Base-by-base conservation (phyloP, 192 early-diverging fungal species). In the Physocladia obscura region DNA sequence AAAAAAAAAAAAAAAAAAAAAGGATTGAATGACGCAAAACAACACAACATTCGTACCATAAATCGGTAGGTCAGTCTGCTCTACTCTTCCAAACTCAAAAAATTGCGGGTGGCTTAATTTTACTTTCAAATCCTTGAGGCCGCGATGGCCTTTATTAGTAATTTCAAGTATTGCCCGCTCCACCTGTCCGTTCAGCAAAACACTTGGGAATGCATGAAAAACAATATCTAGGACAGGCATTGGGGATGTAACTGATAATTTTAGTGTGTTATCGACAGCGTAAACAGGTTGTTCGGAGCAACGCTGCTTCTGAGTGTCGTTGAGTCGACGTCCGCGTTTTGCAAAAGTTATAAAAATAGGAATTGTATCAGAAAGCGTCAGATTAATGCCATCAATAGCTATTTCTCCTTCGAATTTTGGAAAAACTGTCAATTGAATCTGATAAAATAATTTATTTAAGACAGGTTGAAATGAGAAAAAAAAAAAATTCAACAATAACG, bases 31-130 rank as follows among this genome's bases (percentile, higher is more conserved):
- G n/a, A 44, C 8, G 19, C 24, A 59, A 30, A 17, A 58, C 34
- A 82, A 80, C 2, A 70, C 19, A 15, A 75, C 77, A 21, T 27
- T 34, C 26, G 54, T 21, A 48, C 60, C 35, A 57, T 80, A 76
- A 13, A 31, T n/a, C 13, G 36, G 29, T 19, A n/a, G 5, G 35
- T 77, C 73, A 35, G 71, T 64, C 31, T 60, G 52, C 19, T 75
- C 72, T 13, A 76, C 67, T 35, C 74, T 57, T 31, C 90, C 91
- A 35, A 94, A 72, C 50, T 82, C 84, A 69, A 95, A 91, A 69
- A 97, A 97, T 3, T 88, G 88, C 0, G 93, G 92, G 69, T 97
- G 95, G 50, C 90, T 94, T 31, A 89, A 82, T 75, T 93, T 89
- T 15, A 96, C 73, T 15, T 82, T 77, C 34, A 97, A 69, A 55